Evolutionary conservation across 176 grass and related monocot genomes (phyloP).

Genomic region (Thalia dealbata): DNA sequence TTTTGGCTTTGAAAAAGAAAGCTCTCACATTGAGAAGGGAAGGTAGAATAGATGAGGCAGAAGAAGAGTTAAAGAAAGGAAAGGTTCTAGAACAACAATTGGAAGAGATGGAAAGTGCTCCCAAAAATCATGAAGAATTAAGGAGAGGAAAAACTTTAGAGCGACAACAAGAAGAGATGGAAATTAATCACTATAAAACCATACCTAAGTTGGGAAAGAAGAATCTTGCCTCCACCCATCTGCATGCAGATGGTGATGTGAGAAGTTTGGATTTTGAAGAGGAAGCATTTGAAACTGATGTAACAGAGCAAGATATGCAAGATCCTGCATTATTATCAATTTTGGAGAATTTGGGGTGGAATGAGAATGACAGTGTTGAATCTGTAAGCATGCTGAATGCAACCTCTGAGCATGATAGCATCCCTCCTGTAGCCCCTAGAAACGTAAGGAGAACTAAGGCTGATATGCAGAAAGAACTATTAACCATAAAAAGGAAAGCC

Average conservation of each 20-base stretch:
- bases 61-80: conserved; percentile 73
- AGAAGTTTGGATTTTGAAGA: conserved; percentile 39
- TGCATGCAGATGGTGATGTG: conserved; percentile 9
- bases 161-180: conserved; percentile 68
- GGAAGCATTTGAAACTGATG: conserved; percentile 47
- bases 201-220: conserved; percentile 21
- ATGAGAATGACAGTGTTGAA: conserved; percentile 36
- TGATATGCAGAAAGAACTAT: conserved; percentile 76
- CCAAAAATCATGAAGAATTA: conserved; percentile 38
- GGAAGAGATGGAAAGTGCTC: conserved; percentile 67
- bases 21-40: conserved; percentile 82
- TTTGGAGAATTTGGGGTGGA: conserved; percentile 78
- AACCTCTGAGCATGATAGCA: conserved; percentile 1
- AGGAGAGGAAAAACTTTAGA: conserved; percentile 69
- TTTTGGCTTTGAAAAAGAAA: conserved; percentile 84
- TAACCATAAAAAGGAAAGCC: conserved; percentile 79
- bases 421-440: background rate
- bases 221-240: background rate
- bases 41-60: conserved; percentile 67
- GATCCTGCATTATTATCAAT: conserved; percentile 63
- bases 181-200: conserved; percentile 33
- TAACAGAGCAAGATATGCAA: conserved; percentile 78
- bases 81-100: conserved; percentile 74
- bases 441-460: conserved; percentile 49
- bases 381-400: background rate